Conservation (phyloP, 2,329 filamentous ascomycete genomes). For the Alternaria burnsii region DNA sequence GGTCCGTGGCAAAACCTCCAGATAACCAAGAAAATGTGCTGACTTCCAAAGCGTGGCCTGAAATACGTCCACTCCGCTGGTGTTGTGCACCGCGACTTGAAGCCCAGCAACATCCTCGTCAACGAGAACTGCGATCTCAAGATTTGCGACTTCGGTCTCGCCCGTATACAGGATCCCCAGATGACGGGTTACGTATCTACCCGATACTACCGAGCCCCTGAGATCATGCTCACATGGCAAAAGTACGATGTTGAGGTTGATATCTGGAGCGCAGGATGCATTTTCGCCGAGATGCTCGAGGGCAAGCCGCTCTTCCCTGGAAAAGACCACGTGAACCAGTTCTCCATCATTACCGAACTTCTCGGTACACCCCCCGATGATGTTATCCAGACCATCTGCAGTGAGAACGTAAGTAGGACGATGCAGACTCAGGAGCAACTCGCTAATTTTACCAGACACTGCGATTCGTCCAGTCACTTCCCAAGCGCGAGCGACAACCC, state of each 20-base stretch:
- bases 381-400: slow-evolving; percentile 98
- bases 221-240: slow-evolving; percentile 99
- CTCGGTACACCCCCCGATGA: slow-evolving; percentile 96
- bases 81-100: slow-evolving; percentile 96
- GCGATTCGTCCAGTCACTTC: slow-evolving; percentile 95
- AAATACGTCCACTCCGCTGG: slow-evolving; percentile 99
- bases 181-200: slow-evolving; percentile 99
- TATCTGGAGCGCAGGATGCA: slow-evolving; percentile 99
- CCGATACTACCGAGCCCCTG: slow-evolving; percentile 96
- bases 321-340: slow-evolving; percentile 99
- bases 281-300: slow-evolving; percentile 99
- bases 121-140: slow-evolving; percentile 99
- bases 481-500: slow-evolving; percentile 90
- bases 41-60: slow-evolving; percentile 75
- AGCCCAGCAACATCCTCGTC: slow-evolving; percentile 98
- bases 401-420: slow-evolving; percentile 78
- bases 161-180: slow-evolving; percentile 97
- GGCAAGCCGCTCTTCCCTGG: slow-evolving; percentile 98
- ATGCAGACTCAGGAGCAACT: background rate
- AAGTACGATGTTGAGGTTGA: slow-evolving; percentile 99
- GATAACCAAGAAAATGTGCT: slow-evolving; percentile 66
- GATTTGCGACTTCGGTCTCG: slow-evolving; percentile 98
- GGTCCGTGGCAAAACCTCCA: slow-evolving; percentile 63
- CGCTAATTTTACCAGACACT: slow-evolving; percentile 71
- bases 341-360: slow-evolving; percentile 98